phyloP scores from a whole-genome alignment of 2,329 filamentous ascomycete genomes.

The Diaporthe helianthi region DNA sequence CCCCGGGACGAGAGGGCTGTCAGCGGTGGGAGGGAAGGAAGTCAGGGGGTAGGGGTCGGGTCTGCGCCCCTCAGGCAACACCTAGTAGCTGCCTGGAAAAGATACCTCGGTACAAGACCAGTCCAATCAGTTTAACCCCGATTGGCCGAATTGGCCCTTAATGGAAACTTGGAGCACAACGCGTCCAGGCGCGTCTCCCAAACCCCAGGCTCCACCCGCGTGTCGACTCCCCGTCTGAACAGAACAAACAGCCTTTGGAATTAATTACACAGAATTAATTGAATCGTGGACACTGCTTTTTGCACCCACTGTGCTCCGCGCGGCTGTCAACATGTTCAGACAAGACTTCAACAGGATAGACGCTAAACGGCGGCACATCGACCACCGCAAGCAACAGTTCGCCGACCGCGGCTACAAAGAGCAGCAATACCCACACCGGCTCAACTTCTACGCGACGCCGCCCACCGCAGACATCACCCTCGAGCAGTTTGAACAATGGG shows the following conservation, averaged over 20 bases:
- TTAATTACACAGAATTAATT: not conserved
- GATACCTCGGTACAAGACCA: too few relatives aligned
- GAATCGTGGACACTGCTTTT: not conserved
- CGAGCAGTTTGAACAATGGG: slow-evolving; percentile 99
- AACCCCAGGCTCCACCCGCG: slow-evolving; percentile 21
- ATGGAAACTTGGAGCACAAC: slow-evolving; percentile 32
- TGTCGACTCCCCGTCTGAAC: slow-evolving; percentile 18
- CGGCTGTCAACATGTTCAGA: slow-evolving; percentile 51
- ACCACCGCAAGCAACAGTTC: slow-evolving; percentile 88
- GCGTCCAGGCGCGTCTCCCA: slow-evolving; percentile 40
- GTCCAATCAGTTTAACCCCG: slow-evolving; percentile 16
- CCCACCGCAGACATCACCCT: slow-evolving; percentile 94
- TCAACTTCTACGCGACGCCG: slow-evolving; percentile 90
- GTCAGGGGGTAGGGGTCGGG: slow-evolving; percentile 7
- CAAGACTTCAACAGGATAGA: slow-evolving; percentile 62
- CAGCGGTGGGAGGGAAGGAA: not conserved
- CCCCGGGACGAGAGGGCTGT: too few relatives aligned
- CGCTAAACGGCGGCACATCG: slow-evolving; percentile 77
- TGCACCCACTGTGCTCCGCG: not conserved
- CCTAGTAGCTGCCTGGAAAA: not conserved
- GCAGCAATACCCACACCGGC: slow-evolving; percentile 79
- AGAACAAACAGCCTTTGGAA: not conserved
- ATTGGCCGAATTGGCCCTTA: slow-evolving; percentile 36
- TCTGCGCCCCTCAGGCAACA: not conserved
- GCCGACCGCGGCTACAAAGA: slow-evolving; percentile 78